Base-by-base conservation (phyloP, 345 rosid genomes). In the Salix arbutifolia region DNA sequence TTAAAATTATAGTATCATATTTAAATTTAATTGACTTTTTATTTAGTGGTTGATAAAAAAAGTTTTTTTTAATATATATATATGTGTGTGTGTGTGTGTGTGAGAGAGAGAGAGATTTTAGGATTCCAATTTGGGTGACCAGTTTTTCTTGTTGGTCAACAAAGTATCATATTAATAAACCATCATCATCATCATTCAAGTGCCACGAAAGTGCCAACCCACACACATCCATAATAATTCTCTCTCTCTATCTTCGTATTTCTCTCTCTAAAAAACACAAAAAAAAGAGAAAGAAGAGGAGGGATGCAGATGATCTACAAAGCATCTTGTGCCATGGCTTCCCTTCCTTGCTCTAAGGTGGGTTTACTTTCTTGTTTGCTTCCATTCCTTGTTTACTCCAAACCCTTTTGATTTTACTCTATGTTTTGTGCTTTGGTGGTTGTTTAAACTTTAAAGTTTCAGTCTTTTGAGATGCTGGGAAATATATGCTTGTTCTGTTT, bases 261-360 rank as follows among this genome's bases (percentile, higher is more conserved):
- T 17, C 23, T 71, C 74, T 80, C 65, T 67, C 35, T 75, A 70
- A 53, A 74, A 66, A 71, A 33, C 50, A 74, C 56, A 74, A 11
- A 14, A 16, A 25, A 19, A 37, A 50, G 72, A 40, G 61, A 75
- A 18, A 40, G 44, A 11, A 26, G 26, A n/a, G 60, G 25, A 80
- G 89, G 52, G 80, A 88, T 90, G 92, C 92, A 90, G 69, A 83
- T 88, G 83, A 90, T 94, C 84, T 85, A 88, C 50, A 92, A 89
- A 82, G 93, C 93, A 72, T 94, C 98, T 64, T 91, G 85, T 76
- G 80, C 89, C 67, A 89, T 89, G 91, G 87, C 97, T 66, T 90
- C 96, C 86, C 71, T 92, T 79, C 86, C 91, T 73, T 84, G 94
- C 78, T 83, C 94, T 28, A 87, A 83, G 93, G 97, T 94, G 69